Conservation (phyloP, 2,329 filamentous ascomycete species). For the Paraphoma sp. region DNA sequence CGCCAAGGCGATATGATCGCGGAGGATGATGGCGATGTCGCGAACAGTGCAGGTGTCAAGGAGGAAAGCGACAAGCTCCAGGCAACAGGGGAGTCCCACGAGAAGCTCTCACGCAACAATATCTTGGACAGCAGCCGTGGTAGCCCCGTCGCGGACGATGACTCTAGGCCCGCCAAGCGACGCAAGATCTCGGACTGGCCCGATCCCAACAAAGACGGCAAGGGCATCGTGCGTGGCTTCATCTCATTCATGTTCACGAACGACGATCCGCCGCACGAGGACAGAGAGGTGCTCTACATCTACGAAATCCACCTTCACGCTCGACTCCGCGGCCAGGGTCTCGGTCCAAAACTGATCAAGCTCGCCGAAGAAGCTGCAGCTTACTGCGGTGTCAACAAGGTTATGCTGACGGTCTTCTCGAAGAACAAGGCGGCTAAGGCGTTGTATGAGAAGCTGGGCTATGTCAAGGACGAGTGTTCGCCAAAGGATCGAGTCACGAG, state of each 20-base stretch:
- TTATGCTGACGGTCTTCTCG: constrained; percentile 77
- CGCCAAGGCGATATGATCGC: constrained; percentile 11
- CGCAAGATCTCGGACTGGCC: not conserved
- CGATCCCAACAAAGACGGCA: not conserved
- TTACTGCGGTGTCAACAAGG: constrained; percentile 65
- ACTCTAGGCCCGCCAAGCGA: too few species aligned
- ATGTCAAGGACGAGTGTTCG: constrained; percentile 59
- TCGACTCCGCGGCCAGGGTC: constrained; percentile 65
- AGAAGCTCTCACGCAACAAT: too few species aligned
- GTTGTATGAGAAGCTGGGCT: constrained; percentile 70
- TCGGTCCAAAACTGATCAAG: constrained; percentile 67
- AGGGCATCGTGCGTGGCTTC: constrained; percentile 46
- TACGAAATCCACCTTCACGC: constrained; percentile 77
- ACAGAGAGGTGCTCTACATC: constrained; percentile 73
- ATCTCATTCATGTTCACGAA: constrained; percentile 71
- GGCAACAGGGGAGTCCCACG: too few species aligned
- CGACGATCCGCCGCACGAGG: constrained; percentile 57
- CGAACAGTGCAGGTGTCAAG: too few species aligned
- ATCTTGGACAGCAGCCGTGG: too few species aligned
- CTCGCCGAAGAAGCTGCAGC: constrained; percentile 61
- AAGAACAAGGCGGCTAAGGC: constrained; percentile 63
- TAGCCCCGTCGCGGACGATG: too few species aligned
- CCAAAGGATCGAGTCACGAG: constrained; percentile 53
- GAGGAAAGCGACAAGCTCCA: too few species aligned
- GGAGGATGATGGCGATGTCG: not conserved